Conservation (phyloP, 1,284 basidiomycete genomes). For the Marasmius fiardii region DNA sequence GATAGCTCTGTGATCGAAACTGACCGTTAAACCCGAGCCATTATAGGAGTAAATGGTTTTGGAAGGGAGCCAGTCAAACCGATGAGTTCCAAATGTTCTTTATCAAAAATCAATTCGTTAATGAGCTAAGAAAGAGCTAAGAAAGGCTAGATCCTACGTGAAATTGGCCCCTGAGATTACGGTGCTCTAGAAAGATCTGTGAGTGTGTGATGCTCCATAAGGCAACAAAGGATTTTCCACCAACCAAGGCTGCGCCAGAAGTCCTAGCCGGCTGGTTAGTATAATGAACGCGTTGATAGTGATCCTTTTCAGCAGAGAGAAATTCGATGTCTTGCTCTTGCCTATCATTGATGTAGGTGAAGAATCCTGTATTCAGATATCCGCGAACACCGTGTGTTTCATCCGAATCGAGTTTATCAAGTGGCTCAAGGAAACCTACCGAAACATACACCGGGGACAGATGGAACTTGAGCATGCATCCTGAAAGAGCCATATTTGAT, state of each 20-base stretch:
- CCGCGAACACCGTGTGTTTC: background rate
- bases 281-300: slow-evolving; percentile 16
- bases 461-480: slow-evolving; percentile 16
- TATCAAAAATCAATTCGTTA: background rate
- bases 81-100: slow-evolving; percentile 18
- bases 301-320: slow-evolving; percentile 14
- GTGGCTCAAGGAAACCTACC: slow-evolving; percentile 3
- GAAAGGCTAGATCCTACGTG: slow-evolving; percentile 8
- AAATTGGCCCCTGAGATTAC: slow-evolving; percentile 15
- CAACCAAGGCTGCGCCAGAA: slow-evolving; percentile 9
- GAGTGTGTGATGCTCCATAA: background rate
- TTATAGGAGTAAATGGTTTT: slow-evolving; percentile 14
- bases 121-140: background rate
- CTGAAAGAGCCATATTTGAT: slow-evolving; percentile 17
- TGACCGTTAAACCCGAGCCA: slow-evolving; percentile 9
- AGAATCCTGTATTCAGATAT: slow-evolving; percentile 12
- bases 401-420: background rate
- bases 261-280: slow-evolving; percentile 16
- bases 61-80: slow-evolving; percentile 15
- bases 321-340: slow-evolving; percentile 21
- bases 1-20: background rate
- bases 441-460: slow-evolving; percentile 16
- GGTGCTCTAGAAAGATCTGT: slow-evolving; percentile 2
- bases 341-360: slow-evolving; percentile 13
- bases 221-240: slow-evolving; percentile 5